phyloP scores from a whole-genome alignment of 2,329 filamentous ascomycete genomes.

The Curvularia sp. region DNA sequence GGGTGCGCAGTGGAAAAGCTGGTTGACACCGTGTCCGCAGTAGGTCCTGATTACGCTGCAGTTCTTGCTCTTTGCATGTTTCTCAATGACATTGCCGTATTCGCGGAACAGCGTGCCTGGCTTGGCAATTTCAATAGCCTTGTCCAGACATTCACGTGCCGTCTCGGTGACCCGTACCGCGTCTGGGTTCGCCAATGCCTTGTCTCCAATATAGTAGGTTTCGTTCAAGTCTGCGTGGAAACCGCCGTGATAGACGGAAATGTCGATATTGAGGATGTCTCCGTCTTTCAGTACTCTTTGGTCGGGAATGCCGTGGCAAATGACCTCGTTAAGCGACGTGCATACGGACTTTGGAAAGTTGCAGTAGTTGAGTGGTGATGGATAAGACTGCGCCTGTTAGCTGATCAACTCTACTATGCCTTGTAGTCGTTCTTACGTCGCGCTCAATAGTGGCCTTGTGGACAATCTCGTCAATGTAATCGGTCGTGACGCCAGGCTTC shows the following conservation, averaged over 20 bases:
- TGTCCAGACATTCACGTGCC: constrained; percentile 85
- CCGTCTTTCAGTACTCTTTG: constrained; percentile 85
- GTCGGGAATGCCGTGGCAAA: constrained; percentile 98
- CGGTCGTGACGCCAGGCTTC: constrained; percentile 92
- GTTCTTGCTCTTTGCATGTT: constrained; percentile 82
- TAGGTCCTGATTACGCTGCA: constrained; percentile 96
- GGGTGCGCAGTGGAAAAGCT: constrained; percentile 89
- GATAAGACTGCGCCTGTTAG: constrained; percentile 74
- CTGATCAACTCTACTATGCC: background rate
- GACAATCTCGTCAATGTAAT: constrained; percentile 92
- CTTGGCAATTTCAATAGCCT: constrained; percentile 89
- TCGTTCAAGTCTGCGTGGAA: constrained; percentile 98
- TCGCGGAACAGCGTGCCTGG: constrained; percentile 92
- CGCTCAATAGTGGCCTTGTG: constrained; percentile 94
- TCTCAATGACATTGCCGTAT: constrained; percentile 93
- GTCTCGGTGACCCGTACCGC: constrained; percentile 90
- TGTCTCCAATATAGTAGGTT: constrained; percentile 96
- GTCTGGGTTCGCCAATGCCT: constrained; percentile 81
- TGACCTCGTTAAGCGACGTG: constrained; percentile 95
- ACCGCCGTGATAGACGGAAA: constrained; percentile 90
- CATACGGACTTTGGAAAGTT: constrained; percentile 98
- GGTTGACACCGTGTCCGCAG: constrained; percentile 94
- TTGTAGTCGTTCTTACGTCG: constrained; percentile 66
- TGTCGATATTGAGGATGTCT: constrained; percentile 96
- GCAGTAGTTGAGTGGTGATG: constrained; percentile 93